A percentile compares a stretch with the other conserved stretches of the same genome.
These are phyloP conservation scores for Candida michaelii DNA, from an alignment of 805 yeast genomes.

Conservation along the genomic window DNA sequence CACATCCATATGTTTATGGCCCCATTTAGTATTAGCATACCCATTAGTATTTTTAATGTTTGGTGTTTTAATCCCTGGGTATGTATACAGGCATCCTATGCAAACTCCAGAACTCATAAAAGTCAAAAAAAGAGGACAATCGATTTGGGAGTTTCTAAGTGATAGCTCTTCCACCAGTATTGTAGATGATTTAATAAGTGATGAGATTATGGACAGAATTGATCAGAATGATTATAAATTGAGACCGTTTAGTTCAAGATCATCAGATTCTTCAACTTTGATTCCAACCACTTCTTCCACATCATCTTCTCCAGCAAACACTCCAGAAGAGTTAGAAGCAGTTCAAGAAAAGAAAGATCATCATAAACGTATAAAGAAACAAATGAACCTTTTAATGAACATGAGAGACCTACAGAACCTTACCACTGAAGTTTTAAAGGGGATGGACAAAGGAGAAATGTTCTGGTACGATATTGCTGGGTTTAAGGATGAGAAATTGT, in stretches of 20 bases:
- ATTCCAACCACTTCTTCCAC: conserved; percentile 9
- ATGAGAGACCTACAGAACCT: conserved; percentile 73
- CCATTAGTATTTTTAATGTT: conserved; percentile 59
- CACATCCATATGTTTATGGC: conserved; percentile 69
- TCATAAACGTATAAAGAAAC: conserved; percentile 26
- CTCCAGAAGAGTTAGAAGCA: conserved; percentile 14
- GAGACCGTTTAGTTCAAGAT: conserved; percentile 14
- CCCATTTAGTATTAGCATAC: conserved; percentile 60
- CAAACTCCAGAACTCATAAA: conserved; percentile 43
- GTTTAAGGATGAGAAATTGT: conserved; percentile 64
- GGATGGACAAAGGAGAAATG: conserved; percentile 51
- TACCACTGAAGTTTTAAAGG: conserved; percentile 52
- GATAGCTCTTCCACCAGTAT: conserved; percentile 32
- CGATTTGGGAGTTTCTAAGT: conserved; percentile 45
- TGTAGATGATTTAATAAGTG: conserved; percentile 30
- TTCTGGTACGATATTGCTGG: conserved; percentile 64
- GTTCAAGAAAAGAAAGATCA: conserved; percentile 17
- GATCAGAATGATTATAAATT: conserved; percentile 11
- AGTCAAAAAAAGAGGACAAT: conserved; percentile 52
- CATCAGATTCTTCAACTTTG: conserved; percentile 18
- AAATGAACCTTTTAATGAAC: conserved; percentile 52
- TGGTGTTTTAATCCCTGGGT: conserved; percentile 70
- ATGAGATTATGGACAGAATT: conserved; percentile 15
- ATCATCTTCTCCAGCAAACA: conserved; percentile 9
- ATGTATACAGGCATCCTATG: conserved; percentile 65